Percentiles rank a stretch among this genome's conserved stretches.
Conservation (phyloP, 108 stramenopile genomes). For the Cyclotella baltica region DNA sequence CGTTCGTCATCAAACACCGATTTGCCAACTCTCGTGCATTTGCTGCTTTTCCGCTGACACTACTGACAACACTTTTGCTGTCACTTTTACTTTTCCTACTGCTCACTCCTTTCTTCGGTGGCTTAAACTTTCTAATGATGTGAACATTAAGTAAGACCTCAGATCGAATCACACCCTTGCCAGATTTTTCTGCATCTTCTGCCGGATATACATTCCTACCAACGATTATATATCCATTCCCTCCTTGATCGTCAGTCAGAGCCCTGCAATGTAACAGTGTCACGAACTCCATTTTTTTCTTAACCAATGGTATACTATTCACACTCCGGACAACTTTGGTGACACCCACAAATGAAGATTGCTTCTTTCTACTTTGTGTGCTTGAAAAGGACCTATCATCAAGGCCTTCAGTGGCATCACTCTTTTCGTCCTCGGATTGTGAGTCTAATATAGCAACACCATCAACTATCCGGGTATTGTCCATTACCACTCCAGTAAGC, state of each 20-base stretch:
- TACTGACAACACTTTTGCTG: slow-evolving; percentile 22
- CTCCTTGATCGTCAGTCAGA: slow-evolving; percentile 64
- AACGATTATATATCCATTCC: slow-evolving; percentile 81
- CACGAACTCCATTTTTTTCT: slow-evolving; percentile 66
- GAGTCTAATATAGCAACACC: slow-evolving; percentile 43
- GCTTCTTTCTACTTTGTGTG: slow-evolving; percentile 17
- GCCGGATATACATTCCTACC: slow-evolving; percentile 65
- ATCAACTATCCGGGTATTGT: slow-evolving; percentile 41
- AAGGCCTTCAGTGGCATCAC: slow-evolving; percentile 16
- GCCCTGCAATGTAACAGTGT: slow-evolving; percentile 74
- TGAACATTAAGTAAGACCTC: slow-evolving; percentile 57
- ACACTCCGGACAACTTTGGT: slow-evolving; percentile 78
- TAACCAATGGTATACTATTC: slow-evolving; percentile 69
- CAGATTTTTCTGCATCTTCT: slow-evolving; percentile 29
- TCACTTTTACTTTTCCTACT: slow-evolving; percentile 12
- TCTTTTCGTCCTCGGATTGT: slow-evolving; percentile 47
- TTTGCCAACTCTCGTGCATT: slow-evolving; percentile 51
- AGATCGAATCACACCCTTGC: slow-evolving; percentile 40
- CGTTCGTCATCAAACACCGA: slow-evolving; percentile 76
- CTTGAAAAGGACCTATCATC: slow-evolving; percentile 5
- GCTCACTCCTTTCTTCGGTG: slow-evolving; percentile 13
- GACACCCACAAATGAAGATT: slow-evolving; percentile 59
- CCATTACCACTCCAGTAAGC: slow-evolving; percentile 50
- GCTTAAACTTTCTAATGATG: slow-evolving; percentile 46
- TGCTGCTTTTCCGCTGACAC: slow-evolving; percentile 45